phyloP scores from a whole-genome alignment of 148 eudicot genomes.

The Hydrangea macrophylla region DNA sequence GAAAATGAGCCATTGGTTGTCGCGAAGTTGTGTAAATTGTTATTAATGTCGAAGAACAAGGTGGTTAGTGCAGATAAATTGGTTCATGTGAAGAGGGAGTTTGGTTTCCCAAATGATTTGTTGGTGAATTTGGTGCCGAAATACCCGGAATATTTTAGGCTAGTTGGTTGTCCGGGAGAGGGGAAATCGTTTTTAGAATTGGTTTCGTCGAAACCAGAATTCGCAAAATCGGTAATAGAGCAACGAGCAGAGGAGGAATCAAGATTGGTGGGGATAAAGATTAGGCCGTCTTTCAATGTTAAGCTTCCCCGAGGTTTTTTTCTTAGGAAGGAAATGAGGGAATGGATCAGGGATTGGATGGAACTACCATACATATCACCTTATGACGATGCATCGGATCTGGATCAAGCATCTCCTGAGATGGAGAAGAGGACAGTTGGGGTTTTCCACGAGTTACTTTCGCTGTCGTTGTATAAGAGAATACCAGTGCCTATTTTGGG shows the following conservation, averaged over 20 bases:
- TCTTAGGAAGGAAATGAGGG: conserved; percentile 84
- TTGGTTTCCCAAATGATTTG: conserved; percentile 80
- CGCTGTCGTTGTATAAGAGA: conserved; percentile 72
- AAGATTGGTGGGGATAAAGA: conserved; percentile 53
- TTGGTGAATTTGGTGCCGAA: conserved; percentile 46
- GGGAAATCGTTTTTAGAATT: conserved; percentile 51
- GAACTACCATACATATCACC: conserved; percentile 86
- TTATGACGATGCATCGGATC: conserved; percentile 56
- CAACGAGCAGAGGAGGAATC: conserved; percentile 65
- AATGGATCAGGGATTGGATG: conserved; percentile 95
- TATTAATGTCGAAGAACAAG: conserved; percentile 72
- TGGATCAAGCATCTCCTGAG: conserved; percentile 59
- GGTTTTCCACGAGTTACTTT: conserved; percentile 81
- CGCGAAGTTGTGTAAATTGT: conserved; percentile 58
- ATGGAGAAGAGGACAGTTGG: conserved; percentile 94
- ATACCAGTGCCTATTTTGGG: conserved; percentile 66
- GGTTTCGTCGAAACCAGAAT: conserved; percentile 58
- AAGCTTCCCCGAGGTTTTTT: conserved; percentile 67
- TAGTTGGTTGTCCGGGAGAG: conserved; percentile 45
- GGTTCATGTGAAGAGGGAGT: conserved; percentile 70
- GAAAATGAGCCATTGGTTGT: conserved; percentile 53
- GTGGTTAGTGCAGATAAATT: conserved; percentile 62
- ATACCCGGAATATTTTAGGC: conserved; percentile 51
- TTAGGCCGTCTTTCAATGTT: conserved; percentile 67
- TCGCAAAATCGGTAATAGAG: conserved; percentile 56